Evolutionary conservation across 257 asterid genomes (phyloP), one percentile per base, ranked within the genome.

Genomic region (Gynochthodes officinalis): DNA sequence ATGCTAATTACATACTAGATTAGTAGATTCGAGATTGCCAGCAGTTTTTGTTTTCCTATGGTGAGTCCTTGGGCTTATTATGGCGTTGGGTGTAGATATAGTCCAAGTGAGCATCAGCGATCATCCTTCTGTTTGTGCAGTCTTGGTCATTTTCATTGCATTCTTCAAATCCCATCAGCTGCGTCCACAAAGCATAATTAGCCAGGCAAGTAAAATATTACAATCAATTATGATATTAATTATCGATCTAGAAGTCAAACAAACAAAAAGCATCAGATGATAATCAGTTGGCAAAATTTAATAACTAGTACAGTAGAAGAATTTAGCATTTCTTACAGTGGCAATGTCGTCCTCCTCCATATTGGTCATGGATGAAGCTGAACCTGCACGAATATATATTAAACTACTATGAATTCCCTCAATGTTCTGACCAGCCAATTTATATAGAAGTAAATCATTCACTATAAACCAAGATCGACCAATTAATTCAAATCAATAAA

Each of bases 31-130:
- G 28, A 14, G 30, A 11, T 59, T 59, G 16, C 21, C 1, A 32
- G 23, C 18, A 30, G 2, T 6, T 13, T 15, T 3, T 23, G 1
- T 15, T 5, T 27, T 39, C 10, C 32, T 52, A 70, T 7, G 72
- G 77, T 12, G 25, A 53, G 57, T 43, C 54, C 63, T 71, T 77
- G 50, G 85, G 83, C 52, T 83, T 83, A n/a, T n/a, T n/a, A 9
- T 81, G 80, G 68, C 75, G 77, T 54, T 87, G 92, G 66, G 95
- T 89, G 55, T 89, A 89, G 71, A 89, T 89, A 55, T 86, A 89
- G 70, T 89, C 95, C 86, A 89, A 78, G 75, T 89, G 96, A 72
- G 89, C 90, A 50, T 89, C 92, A 60, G 80, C 86, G 33, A 82
- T 67, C 87, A 89, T 84, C 80, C 92, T 86, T 84, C 90, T 85